phyloP scores from a whole-genome alignment of 2,329 filamentous ascomycete species.

The Bisporella sp. region DNA sequence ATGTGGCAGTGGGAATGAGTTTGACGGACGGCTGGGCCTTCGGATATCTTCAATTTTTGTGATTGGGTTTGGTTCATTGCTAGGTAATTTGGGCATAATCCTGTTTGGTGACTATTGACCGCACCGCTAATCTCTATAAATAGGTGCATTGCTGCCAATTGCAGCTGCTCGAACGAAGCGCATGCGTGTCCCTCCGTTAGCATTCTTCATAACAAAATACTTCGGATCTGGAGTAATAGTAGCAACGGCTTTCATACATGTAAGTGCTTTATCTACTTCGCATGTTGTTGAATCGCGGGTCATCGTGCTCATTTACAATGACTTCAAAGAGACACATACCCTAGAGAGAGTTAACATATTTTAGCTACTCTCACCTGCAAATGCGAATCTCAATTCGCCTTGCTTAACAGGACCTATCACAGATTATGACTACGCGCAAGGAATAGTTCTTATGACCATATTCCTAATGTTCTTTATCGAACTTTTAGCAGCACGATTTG shows the following conservation, averaged over 20 bases:
- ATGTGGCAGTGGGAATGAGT: constrained; percentile 25
- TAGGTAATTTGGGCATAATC: constrained; percentile 34
- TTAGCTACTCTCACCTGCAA: constrained; percentile 68
- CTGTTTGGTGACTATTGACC: background rate
- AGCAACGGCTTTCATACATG: constrained; percentile 86
- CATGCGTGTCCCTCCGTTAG: constrained; percentile 59
- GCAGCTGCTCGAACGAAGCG: constrained; percentile 53
- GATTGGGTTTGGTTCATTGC: constrained; percentile 44
- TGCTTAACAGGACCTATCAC: constrained; percentile 62
- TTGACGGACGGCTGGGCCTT: constrained; percentile 48
- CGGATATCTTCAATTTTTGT: constrained; percentile 86
- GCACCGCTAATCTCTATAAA: constrained; percentile 26
- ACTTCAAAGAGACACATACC: too few species aligned
- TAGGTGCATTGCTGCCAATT: constrained; percentile 71
- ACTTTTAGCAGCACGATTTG: constrained; percentile 72
- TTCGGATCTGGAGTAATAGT: constrained; percentile 93
- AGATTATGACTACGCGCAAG: constrained; percentile 76
- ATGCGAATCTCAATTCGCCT: constrained; percentile 62
- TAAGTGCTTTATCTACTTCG: constrained; percentile 26
- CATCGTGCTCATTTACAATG: too few species aligned
- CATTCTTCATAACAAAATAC: constrained; percentile 85
- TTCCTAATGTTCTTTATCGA: constrained; percentile 86
- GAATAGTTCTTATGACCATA: constrained; percentile 79
- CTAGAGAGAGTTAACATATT: constrained; percentile 5
- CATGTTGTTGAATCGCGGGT: too few species aligned